These are phyloP conservation scores for Fagopyrum homotropicum DNA, from an alignment of 148 eudicot genomes.

Conservation along the genomic window DNA sequence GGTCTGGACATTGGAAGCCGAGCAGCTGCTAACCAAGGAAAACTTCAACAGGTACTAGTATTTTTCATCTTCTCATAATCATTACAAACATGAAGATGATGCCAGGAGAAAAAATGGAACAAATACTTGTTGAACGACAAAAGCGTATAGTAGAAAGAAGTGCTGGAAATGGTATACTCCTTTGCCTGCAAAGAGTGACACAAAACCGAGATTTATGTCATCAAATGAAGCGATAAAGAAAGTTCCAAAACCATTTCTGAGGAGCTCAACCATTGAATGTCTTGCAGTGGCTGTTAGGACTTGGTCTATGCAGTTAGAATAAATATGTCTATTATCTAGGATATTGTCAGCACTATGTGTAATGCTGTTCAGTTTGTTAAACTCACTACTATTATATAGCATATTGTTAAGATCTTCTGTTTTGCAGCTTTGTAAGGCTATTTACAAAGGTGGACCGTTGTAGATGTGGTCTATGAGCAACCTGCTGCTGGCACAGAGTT, in stretches of 20 bases:
- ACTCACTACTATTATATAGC: too few species aligned
- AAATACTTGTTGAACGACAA: conserved; percentile 42
- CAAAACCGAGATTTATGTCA: conserved; percentile 18
- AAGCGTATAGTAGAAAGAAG: conserved; percentile 83
- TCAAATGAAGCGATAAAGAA: conserved; percentile 27
- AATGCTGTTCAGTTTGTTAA: too few species aligned
- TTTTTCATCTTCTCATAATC: not conserved
- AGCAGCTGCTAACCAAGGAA: conserved; percentile 35
- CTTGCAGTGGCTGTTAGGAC: conserved; percentile 34
- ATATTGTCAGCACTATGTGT: too few species aligned
- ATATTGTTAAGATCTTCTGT: too few species aligned
- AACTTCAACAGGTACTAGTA: conserved; percentile 46
- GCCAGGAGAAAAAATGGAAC: conserved; percentile 58
- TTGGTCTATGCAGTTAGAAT: too few species aligned
- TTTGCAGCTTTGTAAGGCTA: too few species aligned
- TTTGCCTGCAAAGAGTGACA: conserved; percentile 17
- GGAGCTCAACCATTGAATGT: conserved; percentile 71
- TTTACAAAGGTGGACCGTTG: too few species aligned
- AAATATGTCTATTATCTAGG: too few species aligned
- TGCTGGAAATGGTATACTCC: conserved; percentile 24
- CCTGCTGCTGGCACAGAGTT: too few species aligned
- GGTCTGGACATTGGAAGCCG: conserved; percentile 28
- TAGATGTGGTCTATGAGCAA: too few species aligned
- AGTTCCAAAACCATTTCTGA: conserved; percentile 35
- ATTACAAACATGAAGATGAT: conserved; percentile 57